Evolutionary conservation across 805 yeast genomes (phyloP).

Genomic region (Ogataea siamensis): DNA sequence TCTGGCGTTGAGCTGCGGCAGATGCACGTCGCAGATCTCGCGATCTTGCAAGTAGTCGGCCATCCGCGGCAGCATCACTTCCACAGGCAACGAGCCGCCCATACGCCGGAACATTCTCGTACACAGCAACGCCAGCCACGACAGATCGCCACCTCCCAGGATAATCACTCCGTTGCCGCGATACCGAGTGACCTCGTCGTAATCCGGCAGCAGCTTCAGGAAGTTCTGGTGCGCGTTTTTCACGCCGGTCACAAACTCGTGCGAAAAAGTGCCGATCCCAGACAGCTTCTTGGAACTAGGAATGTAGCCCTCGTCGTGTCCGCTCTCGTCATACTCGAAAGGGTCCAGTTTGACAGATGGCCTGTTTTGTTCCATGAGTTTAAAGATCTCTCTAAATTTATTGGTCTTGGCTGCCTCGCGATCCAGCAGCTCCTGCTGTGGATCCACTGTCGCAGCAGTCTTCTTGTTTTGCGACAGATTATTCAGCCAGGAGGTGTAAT

Average conservation of each 20-base stretch:
- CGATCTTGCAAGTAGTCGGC: slow-evolving; percentile 39
- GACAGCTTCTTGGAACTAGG: slow-evolving; percentile 12
- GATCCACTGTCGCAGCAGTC: slow-evolving; percentile 4
- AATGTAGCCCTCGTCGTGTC: slow-evolving; percentile 5
- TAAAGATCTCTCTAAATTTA: slow-evolving; percentile 23
- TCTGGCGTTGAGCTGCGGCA: slow-evolving; percentile 51
- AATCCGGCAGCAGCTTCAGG: slow-evolving; percentile 38
- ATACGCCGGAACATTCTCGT: slow-evolving; percentile 47
- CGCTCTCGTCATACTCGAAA: slow-evolving; percentile 17
- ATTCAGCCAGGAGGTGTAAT: slow-evolving; percentile 26
- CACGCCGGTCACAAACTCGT: slow-evolving; percentile 29
- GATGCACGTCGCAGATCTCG: slow-evolving; percentile 46
- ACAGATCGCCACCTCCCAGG: slow-evolving; percentile 64
- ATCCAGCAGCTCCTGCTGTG: slow-evolving; percentile 13
- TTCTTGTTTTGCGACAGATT: slow-evolving; percentile 6
- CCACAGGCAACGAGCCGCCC: slow-evolving; percentile 47
- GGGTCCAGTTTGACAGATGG: slow-evolving; percentile 21
- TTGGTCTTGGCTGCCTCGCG: slow-evolving; percentile 19
- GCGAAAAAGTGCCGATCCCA: slow-evolving; percentile 18
- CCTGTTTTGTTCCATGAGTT: slow-evolving; percentile 20
- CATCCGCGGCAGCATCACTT: slow-evolving; percentile 42
- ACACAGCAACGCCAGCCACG: slow-evolving; percentile 58
- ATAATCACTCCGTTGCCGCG: slow-evolving; percentile 60
- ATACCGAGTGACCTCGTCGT: slow-evolving; percentile 33
- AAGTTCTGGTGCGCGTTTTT: slow-evolving; percentile 33